Percentiles rank a stretch among this genome's conserved stretches.
Conservation (phyloP, 768 basidiomycete species). For the Leccinum aurantiacum region DNA sequence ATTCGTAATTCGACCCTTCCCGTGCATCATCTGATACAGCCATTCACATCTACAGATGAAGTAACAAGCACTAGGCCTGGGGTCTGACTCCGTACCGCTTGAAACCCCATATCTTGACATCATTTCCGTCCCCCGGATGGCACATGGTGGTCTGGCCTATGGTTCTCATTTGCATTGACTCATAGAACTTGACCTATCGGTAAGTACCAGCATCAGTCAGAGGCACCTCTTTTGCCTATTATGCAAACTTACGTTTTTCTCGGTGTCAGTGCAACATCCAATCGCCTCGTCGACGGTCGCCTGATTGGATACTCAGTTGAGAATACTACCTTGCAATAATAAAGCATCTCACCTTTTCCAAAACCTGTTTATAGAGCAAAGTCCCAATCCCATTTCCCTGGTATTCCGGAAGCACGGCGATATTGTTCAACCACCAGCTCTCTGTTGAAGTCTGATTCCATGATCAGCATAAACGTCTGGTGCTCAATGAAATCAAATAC, state of each 20-base stretch:
- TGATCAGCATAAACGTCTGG: background rate
- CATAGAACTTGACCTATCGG: slow-evolving; percentile 4
- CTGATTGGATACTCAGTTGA: background rate
- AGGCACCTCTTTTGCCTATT: background rate
- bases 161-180: background rate
- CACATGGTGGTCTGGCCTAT: background rate
- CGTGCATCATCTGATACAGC: background rate
- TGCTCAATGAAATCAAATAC: background rate
- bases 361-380: background rate
- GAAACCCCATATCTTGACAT: background rate
- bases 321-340: background rate
- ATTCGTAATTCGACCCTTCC: background rate
- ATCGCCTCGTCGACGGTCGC: background rate
- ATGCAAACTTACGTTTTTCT: slow-evolving; percentile 3
- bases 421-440: slow-evolving; percentile 8
- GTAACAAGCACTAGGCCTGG: background rate
- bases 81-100: background rate
- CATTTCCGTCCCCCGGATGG: background rate
- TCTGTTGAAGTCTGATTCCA: background rate
- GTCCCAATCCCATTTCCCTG: slow-evolving; percentile 7
- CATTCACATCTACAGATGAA: background rate
- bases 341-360: slow-evolving; percentile 1
- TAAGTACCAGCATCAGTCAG: background rate
- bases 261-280: slow-evolving; percentile 2
- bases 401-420: slow-evolving; percentile 1